These are phyloP conservation scores for Hericium rajendrae DNA, from an alignment of 768 basidiomycete genomes.

Conservation along the genomic window DNA sequence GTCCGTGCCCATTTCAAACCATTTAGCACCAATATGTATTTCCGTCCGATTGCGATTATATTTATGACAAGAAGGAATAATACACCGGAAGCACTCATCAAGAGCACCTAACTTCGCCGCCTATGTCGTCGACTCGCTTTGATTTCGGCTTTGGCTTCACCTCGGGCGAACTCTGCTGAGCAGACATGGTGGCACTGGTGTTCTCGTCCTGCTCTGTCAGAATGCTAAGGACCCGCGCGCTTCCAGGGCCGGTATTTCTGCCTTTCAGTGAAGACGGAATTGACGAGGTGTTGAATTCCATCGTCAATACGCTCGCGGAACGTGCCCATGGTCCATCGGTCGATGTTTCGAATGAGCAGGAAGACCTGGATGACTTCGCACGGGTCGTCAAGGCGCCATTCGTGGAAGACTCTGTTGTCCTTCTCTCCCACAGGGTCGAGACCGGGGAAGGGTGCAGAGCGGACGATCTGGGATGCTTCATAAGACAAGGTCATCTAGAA, in stretches of 20 bases:
- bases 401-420: slow-evolving; percentile 28
- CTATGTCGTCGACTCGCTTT: too few species aligned
- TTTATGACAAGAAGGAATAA: too few species aligned
- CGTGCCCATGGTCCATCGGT: slow-evolving; percentile 36
- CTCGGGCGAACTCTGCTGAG: not conserved
- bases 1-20: too few species aligned
- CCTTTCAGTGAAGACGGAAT: slow-evolving; percentile 24
- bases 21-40: too few species aligned
- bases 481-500: not conserved
- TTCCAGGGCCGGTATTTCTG: slow-evolving; percentile 39
- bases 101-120: too few species aligned
- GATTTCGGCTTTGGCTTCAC: not conserved
- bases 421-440: slow-evolving; percentile 7
- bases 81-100: too few species aligned
- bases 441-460: slow-evolving; percentile 39
- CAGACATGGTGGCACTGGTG: slow-evolving; percentile 8
- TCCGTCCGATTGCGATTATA: too few species aligned
- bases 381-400: slow-evolving; percentile 39
- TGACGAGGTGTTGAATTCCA: slow-evolving; percentile 29
- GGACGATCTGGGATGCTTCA: slow-evolving; percentile 28
- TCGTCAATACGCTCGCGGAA: slow-evolving; percentile 31
- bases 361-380: slow-evolving; percentile 39
- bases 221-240: slow-evolving; percentile 24
- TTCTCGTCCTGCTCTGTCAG: slow-evolving; percentile 29
- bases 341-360: slow-evolving; percentile 43